These are phyloP conservation scores for Agarophyton chilense DNA, from an alignment of 23 red algal genomes.

Conservation along the genomic window DNA sequence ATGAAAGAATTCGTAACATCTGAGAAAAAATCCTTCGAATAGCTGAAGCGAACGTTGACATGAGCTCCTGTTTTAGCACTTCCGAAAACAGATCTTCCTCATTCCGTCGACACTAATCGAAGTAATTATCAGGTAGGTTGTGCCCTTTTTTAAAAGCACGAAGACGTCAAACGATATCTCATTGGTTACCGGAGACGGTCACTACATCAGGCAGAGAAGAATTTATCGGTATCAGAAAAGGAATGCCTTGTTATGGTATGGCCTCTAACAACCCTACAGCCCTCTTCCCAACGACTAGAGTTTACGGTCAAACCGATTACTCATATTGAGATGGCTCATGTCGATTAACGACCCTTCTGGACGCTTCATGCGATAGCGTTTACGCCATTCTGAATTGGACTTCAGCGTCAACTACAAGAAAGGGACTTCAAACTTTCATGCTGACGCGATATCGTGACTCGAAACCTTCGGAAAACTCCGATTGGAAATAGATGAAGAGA, in stretches of 20 bases:
- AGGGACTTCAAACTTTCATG: too few relatives aligned
- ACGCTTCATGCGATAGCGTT: too few relatives aligned
- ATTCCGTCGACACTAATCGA: constrained; percentile 5
- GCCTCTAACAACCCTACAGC: neutral
- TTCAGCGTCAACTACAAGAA: too few relatives aligned
- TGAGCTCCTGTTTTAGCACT: neutral
- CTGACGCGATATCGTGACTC: too few relatives aligned
- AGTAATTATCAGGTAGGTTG: constrained; percentile 11
- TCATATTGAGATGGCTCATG: too few relatives aligned
- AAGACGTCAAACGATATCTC: constrained; percentile 4
- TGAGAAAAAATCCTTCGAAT: constrained; percentile 20
- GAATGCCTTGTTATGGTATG: constrained; percentile 31
- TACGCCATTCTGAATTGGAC: too few relatives aligned
- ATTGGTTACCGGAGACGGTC: neutral
- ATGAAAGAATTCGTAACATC: neutral
- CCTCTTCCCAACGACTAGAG: too few relatives aligned
- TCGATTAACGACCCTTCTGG: too few relatives aligned
- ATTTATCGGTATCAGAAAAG: neutral
- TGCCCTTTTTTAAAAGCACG: constrained; percentile 1
- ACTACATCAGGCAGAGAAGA: neutral
- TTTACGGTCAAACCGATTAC: too few relatives aligned
- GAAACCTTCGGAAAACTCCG: too few relatives aligned
- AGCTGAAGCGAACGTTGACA: neutral
- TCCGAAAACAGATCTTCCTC: neutral
- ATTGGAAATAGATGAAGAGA: too few relatives aligned